A percentile compares a stretch with the other conserved stretches of the same genome.
These are phyloP conservation scores for Quillaja saponaria DNA, from an alignment of 306 rosid genomes.

Conservation along the genomic window DNA sequence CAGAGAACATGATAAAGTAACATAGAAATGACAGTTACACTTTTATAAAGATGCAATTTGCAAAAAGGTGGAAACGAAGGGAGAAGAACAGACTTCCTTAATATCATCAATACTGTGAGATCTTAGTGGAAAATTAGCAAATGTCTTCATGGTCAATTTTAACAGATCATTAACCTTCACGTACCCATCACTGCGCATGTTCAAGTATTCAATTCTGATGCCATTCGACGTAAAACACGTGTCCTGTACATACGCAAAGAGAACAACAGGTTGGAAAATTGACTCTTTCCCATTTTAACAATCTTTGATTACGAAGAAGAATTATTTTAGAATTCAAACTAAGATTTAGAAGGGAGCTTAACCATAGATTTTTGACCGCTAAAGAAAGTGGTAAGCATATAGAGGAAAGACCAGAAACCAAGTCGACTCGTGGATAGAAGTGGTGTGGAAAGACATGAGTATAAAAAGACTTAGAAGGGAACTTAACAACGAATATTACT, in stretches of 20 bases:
- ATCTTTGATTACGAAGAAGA: not conserved
- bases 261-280: not conserved
- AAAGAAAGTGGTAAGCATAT: not conserved
- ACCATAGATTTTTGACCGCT: not conserved
- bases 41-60: not conserved
- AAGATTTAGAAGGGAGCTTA: not conserved
- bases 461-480: too few relatives aligned
- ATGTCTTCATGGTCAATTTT: slow-evolving; percentile 71
- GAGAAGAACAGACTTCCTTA: slow-evolving; percentile 64
- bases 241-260: slow-evolving; percentile 52
- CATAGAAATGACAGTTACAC: slow-evolving; percentile 12
- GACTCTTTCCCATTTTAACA: not conserved
- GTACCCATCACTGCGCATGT: slow-evolving; percentile 73
- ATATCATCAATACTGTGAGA: slow-evolving; percentile 80
- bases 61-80: slow-evolving; percentile 2
- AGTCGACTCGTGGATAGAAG: too few relatives aligned
- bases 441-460: too few relatives aligned
- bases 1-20: not conserved
- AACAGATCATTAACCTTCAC: slow-evolving; percentile 77
- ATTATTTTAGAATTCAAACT: not conserved
- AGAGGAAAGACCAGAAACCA: too few relatives aligned
- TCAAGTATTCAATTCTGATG: slow-evolving; percentile 74
- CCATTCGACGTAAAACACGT: slow-evolving; percentile 84
- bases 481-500: too few relatives aligned
- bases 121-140: slow-evolving; percentile 68